Evolutionary conservation across 2,329 filamentous ascomycete species (phyloP).

Genomic region (Iodosphaeria phyllophila): DNA sequence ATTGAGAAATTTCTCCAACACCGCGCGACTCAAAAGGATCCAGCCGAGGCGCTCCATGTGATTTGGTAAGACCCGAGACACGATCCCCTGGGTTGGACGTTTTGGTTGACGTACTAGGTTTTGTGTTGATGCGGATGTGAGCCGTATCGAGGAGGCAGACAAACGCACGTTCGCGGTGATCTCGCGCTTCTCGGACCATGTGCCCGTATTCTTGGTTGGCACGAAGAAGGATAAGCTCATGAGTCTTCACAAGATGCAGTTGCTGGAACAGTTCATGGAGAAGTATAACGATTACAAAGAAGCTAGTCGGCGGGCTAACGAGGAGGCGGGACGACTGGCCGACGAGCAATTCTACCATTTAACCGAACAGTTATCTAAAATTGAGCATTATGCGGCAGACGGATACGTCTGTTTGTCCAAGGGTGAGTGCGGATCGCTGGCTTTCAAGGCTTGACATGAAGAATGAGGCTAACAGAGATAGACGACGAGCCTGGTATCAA

Average conservation of each 20-base stretch:
- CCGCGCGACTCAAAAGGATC: constrained; percentile 4
- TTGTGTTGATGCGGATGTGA: not conserved
- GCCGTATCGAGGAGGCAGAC: not conserved
- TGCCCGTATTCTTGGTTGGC: not conserved
- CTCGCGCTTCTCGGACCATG: not conserved
- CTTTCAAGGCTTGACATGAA: not conserved
- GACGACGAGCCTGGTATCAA: not conserved
- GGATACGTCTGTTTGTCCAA: not conserved
- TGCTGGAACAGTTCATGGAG: too few relatives aligned
- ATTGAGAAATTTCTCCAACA: constrained; percentile 10
- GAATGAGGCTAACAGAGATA: not conserved
- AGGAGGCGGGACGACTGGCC: not conserved
- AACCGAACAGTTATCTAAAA: not conserved
- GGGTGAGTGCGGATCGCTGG: not conserved
- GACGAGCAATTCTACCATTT: not conserved
- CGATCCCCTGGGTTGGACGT: not conserved
- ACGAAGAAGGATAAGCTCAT: not conserved
- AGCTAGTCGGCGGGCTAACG: not conserved
- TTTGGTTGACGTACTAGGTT: not conserved
- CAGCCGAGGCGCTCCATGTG: constrained; percentile 8
- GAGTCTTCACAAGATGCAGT: not conserved
- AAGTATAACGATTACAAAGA: not conserved
- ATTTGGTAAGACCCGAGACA: constrained; percentile 7
- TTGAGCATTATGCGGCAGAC: not conserved
- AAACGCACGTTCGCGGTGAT: not conserved